These are phyloP conservation scores for Syncephalastrum racemosum DNA, from an alignment of 371 early-diverging fungal species.

Conservation along the genomic window DNA sequence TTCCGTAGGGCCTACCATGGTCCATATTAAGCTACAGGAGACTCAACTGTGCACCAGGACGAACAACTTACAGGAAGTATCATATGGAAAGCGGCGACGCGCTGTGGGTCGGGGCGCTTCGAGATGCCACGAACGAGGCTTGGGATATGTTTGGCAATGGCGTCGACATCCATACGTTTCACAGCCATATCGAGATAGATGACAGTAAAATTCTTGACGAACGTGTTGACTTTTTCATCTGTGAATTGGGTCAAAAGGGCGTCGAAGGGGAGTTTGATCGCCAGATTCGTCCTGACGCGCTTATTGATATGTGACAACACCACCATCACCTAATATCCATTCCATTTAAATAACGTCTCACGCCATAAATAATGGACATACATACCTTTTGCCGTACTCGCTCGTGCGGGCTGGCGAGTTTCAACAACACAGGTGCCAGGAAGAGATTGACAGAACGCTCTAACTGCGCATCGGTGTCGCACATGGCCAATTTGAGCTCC, in stretches of 20 bases:
- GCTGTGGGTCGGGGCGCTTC: slow-evolving; percentile 54
- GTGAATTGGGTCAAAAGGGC: slow-evolving; percentile 55
- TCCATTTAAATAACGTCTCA: slow-evolving; percentile 4
- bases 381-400: slow-evolving; percentile 50
- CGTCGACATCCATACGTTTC: slow-evolving; percentile 41
- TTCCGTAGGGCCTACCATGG: slow-evolving; percentile 47
- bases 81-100: slow-evolving; percentile 63
- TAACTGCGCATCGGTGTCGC: slow-evolving; percentile 72
- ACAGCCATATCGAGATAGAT: slow-evolving; percentile 79
- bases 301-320: slow-evolving; percentile 83
- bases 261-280: slow-evolving; percentile 63
- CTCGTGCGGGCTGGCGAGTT: slow-evolving; percentile 63
- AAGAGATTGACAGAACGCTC: slow-evolving; percentile 68
- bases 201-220: slow-evolving; percentile 71
- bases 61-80: slow-evolving; percentile 54
- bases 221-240: slow-evolving; percentile 32
- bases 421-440: slow-evolving; percentile 76
- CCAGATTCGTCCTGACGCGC: slow-evolving; percentile 63
- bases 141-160: slow-evolving; percentile 49
- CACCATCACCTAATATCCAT: slow-evolving; percentile 58
- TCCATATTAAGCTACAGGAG: neutral
- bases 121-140: slow-evolving; percentile 59
- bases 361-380: neutral
- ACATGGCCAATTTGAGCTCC: slow-evolving; percentile 84
- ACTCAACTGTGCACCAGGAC: neutral